Percentiles rank a stretch among this genome's conserved stretches.
phyloP scores from a whole-genome alignment of 257 asterid species.

The Ligustrum vulgare region DNA sequence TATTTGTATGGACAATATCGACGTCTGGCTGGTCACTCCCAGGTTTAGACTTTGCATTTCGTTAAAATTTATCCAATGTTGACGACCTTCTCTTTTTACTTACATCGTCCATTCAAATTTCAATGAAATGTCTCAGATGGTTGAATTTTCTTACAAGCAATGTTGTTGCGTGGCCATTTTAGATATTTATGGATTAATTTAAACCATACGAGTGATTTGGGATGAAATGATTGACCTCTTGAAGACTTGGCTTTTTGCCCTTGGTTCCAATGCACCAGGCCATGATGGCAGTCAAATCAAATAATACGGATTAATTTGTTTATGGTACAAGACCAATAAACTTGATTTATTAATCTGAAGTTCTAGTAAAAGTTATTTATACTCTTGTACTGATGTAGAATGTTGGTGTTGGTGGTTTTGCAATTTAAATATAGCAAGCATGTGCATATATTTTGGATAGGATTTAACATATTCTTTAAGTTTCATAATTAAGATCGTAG shows the following conservation, averaged over 20 bases:
- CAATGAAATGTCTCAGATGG: not conserved
- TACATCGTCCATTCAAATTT: not conserved
- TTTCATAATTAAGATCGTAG: not conserved
- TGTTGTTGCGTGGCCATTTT: not conserved
- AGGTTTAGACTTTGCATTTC: constrained; percentile 49
- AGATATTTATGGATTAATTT: not conserved
- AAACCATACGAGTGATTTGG: not conserved
- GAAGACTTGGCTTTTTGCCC: constrained; percentile 5
- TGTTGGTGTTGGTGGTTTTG: not conserved
- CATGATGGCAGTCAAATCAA: not conserved
- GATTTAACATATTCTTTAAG: constrained; percentile 12
- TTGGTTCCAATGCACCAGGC: constrained; percentile 1
- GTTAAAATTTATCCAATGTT: constrained; percentile 4
- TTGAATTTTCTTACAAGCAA: not conserved
- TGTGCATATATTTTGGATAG: not conserved
- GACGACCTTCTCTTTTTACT: not conserved
- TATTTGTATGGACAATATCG: constrained; percentile 93
- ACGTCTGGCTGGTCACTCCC: constrained; percentile 93
- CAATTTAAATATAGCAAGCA: not conserved
- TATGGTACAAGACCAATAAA: constrained; percentile 11
- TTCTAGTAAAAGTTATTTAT: constrained; percentile 6
- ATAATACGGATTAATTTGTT: constrained; percentile 9
- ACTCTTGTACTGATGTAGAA: not conserved
- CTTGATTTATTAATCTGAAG: not conserved
- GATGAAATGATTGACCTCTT: constrained; percentile 11